A percentile compares a stretch with the other conserved stretches of the same genome.
Evolutionary conservation across 495 filamentous ascomycete genomes (phyloP).

Genomic region (Hapsidospora chrysogenum): DNA sequence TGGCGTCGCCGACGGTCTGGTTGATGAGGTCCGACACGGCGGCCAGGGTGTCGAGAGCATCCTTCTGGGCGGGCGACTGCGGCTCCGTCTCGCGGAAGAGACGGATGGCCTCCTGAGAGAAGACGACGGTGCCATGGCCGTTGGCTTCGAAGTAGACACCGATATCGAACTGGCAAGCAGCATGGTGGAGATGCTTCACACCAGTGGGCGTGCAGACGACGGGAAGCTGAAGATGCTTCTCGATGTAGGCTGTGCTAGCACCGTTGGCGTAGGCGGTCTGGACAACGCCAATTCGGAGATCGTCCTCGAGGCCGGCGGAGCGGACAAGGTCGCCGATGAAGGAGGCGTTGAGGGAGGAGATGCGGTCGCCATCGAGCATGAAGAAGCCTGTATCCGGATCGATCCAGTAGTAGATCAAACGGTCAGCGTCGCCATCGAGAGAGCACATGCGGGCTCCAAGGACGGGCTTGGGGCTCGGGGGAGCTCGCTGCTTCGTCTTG

Average conservation of each 20-base stretch:
- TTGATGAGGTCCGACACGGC: constrained; percentile 85
- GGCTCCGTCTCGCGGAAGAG: constrained; percentile 62
- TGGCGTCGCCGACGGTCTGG: constrained; percentile 90
- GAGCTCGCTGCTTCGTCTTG: constrained; percentile 88
- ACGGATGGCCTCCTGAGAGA: constrained; percentile 66
- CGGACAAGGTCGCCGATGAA: constrained; percentile 84
- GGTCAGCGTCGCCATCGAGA: constrained; percentile 87
- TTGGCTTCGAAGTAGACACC: constrained; percentile 99
- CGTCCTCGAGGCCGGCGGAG: constrained; percentile 57
- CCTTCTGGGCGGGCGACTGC: constrained; percentile 79
- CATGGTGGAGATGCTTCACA: constrained; percentile 95
- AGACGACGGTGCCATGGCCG: constrained; percentile 90
- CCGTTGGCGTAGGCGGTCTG: constrained; percentile 98
- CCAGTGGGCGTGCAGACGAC: constrained; percentile 89
- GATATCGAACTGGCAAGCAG: constrained; percentile 75
- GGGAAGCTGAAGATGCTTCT: constrained; percentile 71
- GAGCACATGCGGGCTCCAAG: constrained; percentile 74
- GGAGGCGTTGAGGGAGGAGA: constrained; percentile 81
- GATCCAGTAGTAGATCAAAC: constrained; percentile 86
- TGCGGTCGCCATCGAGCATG: constrained; percentile 90
- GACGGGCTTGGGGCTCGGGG: constrained; percentile 61
- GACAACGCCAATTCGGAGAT: constrained; percentile 79
- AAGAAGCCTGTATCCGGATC: constrained; percentile 70
- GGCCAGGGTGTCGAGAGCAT: constrained; percentile 61
- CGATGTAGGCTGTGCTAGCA: constrained; percentile 80